Evolutionary conservation across 441 rosid genomes (phyloP).

Genomic region (Pelargonium cotyledonis): DNA sequence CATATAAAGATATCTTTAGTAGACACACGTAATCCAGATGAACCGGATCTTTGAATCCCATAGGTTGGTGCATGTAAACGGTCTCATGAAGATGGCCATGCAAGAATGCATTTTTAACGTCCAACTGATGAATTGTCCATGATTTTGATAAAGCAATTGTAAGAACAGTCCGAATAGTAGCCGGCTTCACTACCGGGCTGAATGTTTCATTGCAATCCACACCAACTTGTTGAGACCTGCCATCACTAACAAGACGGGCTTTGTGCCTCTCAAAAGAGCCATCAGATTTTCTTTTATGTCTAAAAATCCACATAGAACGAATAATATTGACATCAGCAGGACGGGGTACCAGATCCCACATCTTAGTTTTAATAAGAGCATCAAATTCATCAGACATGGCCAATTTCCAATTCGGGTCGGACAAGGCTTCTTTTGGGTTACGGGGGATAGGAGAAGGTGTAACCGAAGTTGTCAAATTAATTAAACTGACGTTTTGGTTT

Average conservation of each 20-base stretch:
- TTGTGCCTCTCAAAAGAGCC: neutral
- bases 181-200: neutral
- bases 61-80: neutral
- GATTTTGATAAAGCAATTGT: neutral
- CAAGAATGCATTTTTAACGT: neutral
- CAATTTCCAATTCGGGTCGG: neutral
- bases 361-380: neutral
- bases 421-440: neutral
- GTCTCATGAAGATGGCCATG: neutral
- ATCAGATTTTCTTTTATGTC: neutral
- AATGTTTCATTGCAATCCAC: neutral
- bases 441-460: neutral
- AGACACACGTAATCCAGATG: neutral
- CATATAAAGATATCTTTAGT: neutral
- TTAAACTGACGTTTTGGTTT: no score
- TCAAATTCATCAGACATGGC: neutral
- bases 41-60: neutral
- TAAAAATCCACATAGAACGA: no score
- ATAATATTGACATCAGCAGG: neutral
- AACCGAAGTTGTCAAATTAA: no score
- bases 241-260: neutral
- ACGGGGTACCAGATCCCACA: neutral
- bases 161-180: neutral
- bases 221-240: neutral
- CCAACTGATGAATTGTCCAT: neutral